These are phyloP conservation scores for Aspergillus melleus DNA, from an alignment of 2,329 filamentous ascomycete genomes.

Conservation along the genomic window DNA sequence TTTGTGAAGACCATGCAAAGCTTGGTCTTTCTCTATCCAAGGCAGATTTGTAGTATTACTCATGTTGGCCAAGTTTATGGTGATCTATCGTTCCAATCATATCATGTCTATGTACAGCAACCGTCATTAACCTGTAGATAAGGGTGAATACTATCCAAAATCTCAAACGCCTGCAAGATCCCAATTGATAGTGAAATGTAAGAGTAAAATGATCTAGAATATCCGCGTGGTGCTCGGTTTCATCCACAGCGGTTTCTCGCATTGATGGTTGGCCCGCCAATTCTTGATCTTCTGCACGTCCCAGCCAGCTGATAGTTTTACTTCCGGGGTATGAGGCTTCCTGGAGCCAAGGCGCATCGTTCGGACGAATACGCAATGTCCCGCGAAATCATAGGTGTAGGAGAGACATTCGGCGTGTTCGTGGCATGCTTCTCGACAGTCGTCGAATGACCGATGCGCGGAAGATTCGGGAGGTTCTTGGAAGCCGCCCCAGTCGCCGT, in stretches of 20 bases:
- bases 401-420: slow-evolving; percentile 21
- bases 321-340: slow-evolving; percentile 12
- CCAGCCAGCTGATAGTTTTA: slow-evolving; percentile 25
- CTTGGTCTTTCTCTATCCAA: no score
- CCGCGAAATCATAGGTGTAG: slow-evolving; percentile 24
- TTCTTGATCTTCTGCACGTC: slow-evolving; percentile 24
- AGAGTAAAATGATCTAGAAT: slow-evolving; percentile 16
- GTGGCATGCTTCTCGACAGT: slow-evolving; percentile 28
- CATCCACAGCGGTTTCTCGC: slow-evolving; percentile 25
- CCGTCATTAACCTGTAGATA: background rate
- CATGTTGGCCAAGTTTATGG: no score
- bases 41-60: no score
- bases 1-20: no score
- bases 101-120: background rate
- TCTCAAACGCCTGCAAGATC: background rate
- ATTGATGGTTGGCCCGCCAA: slow-evolving; percentile 21
- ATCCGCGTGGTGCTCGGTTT: slow-evolving; percentile 28
- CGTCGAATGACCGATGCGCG: slow-evolving; percentile 27
- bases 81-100: background rate
- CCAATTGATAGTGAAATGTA: background rate
- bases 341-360: slow-evolving; percentile 21
- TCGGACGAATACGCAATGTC: slow-evolving; percentile 24
- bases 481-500: slow-evolving; percentile 35
- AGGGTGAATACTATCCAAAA: background rate
- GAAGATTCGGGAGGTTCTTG: slow-evolving; percentile 26